Conservation (phyloP, 1,284 basidiomycete species). For the Rhodotorula sp. region DNA sequence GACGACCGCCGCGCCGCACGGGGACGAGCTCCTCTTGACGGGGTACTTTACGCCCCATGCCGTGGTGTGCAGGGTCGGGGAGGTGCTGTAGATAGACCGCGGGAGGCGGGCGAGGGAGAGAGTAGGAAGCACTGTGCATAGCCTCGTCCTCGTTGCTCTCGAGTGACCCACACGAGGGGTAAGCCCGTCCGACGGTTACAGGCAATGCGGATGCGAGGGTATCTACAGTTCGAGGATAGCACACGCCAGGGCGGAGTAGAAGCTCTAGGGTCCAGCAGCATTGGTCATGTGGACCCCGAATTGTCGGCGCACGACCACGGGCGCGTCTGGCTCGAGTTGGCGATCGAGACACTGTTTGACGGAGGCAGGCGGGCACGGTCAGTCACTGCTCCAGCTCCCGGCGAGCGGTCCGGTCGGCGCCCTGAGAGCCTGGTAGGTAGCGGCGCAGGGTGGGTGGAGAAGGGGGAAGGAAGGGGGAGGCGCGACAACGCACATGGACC, state of each 20-base stretch:
- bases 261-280: background rate
- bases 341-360: constrained; percentile 9
- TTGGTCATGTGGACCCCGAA: background rate
- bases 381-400: too few relatives aligned
- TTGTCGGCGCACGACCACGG: constrained; percentile 29
- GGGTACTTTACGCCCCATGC: constrained; percentile 24
- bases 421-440: too few relatives aligned
- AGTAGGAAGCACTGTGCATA: too few relatives aligned
- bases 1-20: constrained; percentile 35
- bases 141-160: too few relatives aligned
- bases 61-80: constrained; percentile 3
- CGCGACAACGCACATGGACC: background rate
- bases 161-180: too few relatives aligned
- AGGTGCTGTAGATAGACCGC: background rate
- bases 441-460: too few relatives aligned
- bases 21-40: constrained; percentile 40
- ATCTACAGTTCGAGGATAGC: too few relatives aligned
- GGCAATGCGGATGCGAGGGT: too few relatives aligned
- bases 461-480: background rate
- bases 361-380: background rate
- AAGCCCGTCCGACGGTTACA: too few relatives aligned
- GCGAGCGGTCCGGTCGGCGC: too few relatives aligned
- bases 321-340: background rate
- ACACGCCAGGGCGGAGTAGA: too few relatives aligned
- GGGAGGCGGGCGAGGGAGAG: too few relatives aligned